Base-by-base conservation (phyloP, 352 stramenopile genomes). In the Globisporangium acanthophoron region DNA sequence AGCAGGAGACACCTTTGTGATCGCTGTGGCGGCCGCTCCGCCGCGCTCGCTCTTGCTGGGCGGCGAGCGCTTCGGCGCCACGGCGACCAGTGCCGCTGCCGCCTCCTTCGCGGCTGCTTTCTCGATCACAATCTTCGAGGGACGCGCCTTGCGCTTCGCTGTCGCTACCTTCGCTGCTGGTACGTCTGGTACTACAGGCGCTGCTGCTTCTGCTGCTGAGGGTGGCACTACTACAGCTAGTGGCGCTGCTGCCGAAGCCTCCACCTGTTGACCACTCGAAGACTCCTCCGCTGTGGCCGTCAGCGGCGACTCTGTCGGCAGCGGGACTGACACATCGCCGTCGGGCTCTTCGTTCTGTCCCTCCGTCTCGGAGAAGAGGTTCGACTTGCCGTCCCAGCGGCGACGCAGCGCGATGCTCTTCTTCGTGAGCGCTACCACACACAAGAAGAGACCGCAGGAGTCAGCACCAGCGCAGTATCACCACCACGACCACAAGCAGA, bases 371-470 rank as follows among this genome's bases (percentile, higher is more conserved):
- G 59, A 66, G n/a, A 66, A 66, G 21, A 66, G 39, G 40, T 58
- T 56, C 50, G 35, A 50, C 18, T 61, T 44, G 15, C 60, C 60
- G 35, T 66, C 55, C 60, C 60, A 66, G 21, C 60, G 54, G 8
- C 55, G 54, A 43, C 37, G 16, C 18, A 48, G 15, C 21, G 55
- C 54, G 18, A 58, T 43, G 7, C 47, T 57, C 40, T 66, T 66
- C 60, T 65, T 65, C 6, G 33, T 59, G 13, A 65, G 27, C n/a
- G 59, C 59, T 65, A 33, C 1, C 46, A 5, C n/a, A 45, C 8
- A 61, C 3, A 58, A 12, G 1, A 58, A 12, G 1, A 7, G 5
- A 4, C n/a, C 11, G 13, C 27, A 31, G 6, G 37, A 43, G 31
- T 46, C 11, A 52, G 16, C 43, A 24, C 8, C 15, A 45, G 33